Evolutionary conservation across 1,284 basidiomycete species (phyloP).

Genomic region (Pascua sp.): DNA sequence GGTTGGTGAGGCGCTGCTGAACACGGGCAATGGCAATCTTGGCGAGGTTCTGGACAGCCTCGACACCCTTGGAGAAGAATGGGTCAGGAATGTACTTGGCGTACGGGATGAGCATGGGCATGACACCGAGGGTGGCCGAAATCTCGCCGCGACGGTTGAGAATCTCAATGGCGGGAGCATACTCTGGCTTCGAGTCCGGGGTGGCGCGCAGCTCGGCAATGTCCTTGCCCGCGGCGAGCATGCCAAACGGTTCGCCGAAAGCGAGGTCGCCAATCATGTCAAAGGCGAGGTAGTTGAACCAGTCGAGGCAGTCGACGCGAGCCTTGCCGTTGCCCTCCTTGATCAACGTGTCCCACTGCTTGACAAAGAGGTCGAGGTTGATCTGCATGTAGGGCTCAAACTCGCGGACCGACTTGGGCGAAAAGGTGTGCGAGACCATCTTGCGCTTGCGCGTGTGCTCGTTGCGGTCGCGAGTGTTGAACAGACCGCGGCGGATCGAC

Average conservation of each 20-base stretch:
- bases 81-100: conserved; percentile 58
- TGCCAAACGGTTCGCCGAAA: conserved; percentile 83
- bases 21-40: conserved; percentile 81
- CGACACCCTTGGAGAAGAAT: conserved; percentile 69
- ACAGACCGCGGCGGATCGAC: conserved; percentile 58
- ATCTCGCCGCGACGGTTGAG: conserved; percentile 87
- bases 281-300: conserved; percentile 78
- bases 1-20: conserved; percentile 62
- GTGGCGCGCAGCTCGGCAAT: conserved; percentile 63
- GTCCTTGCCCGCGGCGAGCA: conserved; percentile 73
- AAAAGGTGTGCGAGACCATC: conserved; percentile 82
- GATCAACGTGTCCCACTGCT: conserved; percentile 77
- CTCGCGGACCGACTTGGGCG: conserved; percentile 60
- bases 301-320: conserved; percentile 68
- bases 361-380: conserved; percentile 61
- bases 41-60: conserved; percentile 68
- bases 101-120: conserved; percentile 62
- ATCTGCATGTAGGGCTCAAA: conserved; percentile 68
- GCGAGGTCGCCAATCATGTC: conserved; percentile 82
- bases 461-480: conserved; percentile 60
- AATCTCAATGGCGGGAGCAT: conserved; percentile 78
- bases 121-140: conserved; percentile 74
- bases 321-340: conserved; percentile 57
- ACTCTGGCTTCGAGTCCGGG: conserved; percentile 21
- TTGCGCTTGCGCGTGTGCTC: conserved; percentile 87